Base-by-base conservation (phyloP, 805 yeast genomes). In the Metschnikowia baotianmanensis region DNA sequence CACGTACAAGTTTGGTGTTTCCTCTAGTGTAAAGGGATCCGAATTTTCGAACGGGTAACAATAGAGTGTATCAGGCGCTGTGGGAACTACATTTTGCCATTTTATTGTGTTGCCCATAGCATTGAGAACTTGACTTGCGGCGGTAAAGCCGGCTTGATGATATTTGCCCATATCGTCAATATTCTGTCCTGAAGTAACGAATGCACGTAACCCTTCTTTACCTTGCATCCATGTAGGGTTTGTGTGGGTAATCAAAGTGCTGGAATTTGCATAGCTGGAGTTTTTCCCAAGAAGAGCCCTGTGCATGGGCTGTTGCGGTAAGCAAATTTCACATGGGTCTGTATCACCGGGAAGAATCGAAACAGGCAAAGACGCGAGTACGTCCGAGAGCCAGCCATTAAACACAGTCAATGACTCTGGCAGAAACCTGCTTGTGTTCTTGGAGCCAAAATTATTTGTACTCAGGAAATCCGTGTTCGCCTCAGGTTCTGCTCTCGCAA, bases 1-100 rank as follows among this genome's bases (percentile, higher is more conserved):
- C 52, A 87, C 79, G 55, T 85, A 88, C 3, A 90, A 83, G 57
- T 88, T 90, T 1, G 98, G 98, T 13, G 86, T 78, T 53, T 86
- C 86, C 8, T 66, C 66, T n/a, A 93, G 65, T 2, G 81, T 69
- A 59, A 91, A 88, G 3, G 98, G 98, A 60, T 93, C 98, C 2
- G 57, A 53, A 19, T 79, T 77, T 9, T 75, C 74, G 54, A 73
- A 90, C 1, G 99, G 97, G 53, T 87, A 89, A 50, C 95, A 82
- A 74, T 90, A 84, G 31, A 93, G 64, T 0, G 99, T 93, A 56
- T 93, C 98, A 0, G 99, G 99, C 1, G 96, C 95, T 0, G 97
- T 89, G 2, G 99, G 99, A 1, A 86, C 81, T 18, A 86, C 69
- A 55, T 87, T 87, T 54, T 89, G 91, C 96, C 96, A 90, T 33